Conservation (phyloP, 805 yeast genomes). For the Wickerhamiella slavikovae region DNA sequence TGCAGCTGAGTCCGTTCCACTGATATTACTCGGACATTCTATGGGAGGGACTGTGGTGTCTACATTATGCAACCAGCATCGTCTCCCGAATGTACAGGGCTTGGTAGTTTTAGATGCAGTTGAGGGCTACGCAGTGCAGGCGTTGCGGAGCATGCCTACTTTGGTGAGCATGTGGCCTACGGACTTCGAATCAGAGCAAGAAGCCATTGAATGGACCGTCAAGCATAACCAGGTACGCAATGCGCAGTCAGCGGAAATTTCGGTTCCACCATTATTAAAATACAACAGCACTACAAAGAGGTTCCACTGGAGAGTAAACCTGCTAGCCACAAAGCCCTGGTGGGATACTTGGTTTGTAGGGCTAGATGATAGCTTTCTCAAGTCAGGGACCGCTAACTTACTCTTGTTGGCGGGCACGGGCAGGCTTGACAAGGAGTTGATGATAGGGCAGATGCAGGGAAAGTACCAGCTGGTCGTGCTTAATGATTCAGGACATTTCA, state of each 20-base stretch:
- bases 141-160: slow-evolving; percentile 44
- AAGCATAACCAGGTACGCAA: slow-evolving; percentile 28
- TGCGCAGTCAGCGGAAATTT: slow-evolving; percentile 39
- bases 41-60: slow-evolving; percentile 79
- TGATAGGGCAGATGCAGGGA: slow-evolving; percentile 98
- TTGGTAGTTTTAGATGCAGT: slow-evolving; percentile 74
- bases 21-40: slow-evolving; percentile 70
- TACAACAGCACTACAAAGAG: slow-evolving; percentile 12
- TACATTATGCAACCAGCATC: slow-evolving; percentile 20
- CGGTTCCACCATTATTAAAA: slow-evolving; percentile 53
- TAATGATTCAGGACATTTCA: slow-evolving; percentile 69
- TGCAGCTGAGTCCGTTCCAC: slow-evolving; percentile 10
- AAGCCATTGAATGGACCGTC: slow-evolving; percentile 57
- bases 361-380: slow-evolving; percentile 34
- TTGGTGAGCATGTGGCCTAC: slow-evolving; percentile 48
- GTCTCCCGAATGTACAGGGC: slow-evolving; percentile 30
- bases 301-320: slow-evolving; percentile 43
- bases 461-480: slow-evolving; percentile 70
- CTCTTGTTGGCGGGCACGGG: slow-evolving; percentile 79
- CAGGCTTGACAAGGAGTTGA: slow-evolving; percentile 60
- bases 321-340: slow-evolving; percentile 35
- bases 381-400: slow-evolving; percentile 38
- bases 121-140: slow-evolving; percentile 70
- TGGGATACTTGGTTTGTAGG: slow-evolving; percentile 73
- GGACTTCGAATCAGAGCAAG: slow-evolving; percentile 27